Evolutionary conservation across 306 rosid species (phyloP).

Genomic region (Lablab purpureus): DNA sequence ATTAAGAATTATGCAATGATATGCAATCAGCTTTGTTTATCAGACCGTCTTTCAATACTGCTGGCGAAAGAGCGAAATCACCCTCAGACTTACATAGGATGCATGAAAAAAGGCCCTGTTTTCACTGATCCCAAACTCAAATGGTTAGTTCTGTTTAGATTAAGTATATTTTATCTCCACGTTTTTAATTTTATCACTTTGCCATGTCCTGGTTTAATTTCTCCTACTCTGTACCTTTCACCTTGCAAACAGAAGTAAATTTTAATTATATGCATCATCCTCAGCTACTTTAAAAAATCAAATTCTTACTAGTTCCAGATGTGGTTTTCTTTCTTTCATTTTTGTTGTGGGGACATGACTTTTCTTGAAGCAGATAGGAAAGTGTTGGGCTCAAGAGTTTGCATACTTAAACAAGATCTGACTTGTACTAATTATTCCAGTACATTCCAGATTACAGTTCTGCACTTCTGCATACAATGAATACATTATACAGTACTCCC

Average conservation of each 20-base stretch:
- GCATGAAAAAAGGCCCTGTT: conserved; percentile 99
- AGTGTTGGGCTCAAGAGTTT: conserved; percentile 3
- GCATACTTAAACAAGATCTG: neutral
- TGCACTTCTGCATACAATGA: neutral
- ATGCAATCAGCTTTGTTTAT: conserved; percentile 45
- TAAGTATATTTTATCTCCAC: conserved; percentile 24
- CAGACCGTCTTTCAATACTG: conserved; percentile 92
- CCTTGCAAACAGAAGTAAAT: neutral
- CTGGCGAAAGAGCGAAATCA: conserved; percentile 84
- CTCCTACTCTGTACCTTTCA: neutral
- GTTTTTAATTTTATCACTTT: neutral
- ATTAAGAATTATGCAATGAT: conserved; percentile 39
- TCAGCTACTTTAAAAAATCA: neutral
- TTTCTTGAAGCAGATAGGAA: conserved; percentile 1
- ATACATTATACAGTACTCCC: too few species aligned
- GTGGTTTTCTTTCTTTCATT: neutral
- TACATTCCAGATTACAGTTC: neutral
- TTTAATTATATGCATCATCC: neutral
- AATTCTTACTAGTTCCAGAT: neutral
- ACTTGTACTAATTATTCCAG: neutral
- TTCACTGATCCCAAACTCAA: conserved; percentile 95
- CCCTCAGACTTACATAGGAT: conserved; percentile 91
- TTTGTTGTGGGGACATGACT: neutral
- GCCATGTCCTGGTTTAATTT: conserved; percentile 4
- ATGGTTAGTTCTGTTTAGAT: conserved; percentile 68